Evolutionary conservation across 2,329 filamentous ascomycete species (phyloP).

Genomic region (Rachicladosporium sp.): DNA sequence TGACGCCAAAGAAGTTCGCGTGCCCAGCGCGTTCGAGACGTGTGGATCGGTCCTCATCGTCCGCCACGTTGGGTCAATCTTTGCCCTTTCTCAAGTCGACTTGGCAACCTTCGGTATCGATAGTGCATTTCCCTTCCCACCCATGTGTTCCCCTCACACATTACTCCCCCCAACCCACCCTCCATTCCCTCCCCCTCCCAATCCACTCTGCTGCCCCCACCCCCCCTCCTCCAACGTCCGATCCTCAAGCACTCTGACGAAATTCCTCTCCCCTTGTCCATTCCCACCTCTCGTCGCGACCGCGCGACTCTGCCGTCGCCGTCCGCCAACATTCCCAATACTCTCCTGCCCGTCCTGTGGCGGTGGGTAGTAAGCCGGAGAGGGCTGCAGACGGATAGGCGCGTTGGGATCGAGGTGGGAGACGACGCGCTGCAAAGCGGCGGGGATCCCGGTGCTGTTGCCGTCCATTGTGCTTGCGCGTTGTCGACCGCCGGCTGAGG

Average conservation of each 20-base stretch:
- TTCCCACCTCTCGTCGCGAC: conserved; percentile 34
- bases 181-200: conserved; percentile 1
- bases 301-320: conserved; percentile 53
- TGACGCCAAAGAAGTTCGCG: too few species aligned
- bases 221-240: conserved; percentile 76
- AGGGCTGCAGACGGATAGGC: conserved; percentile 86
- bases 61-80: too few species aligned
- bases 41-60: too few species aligned
- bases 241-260: conserved; percentile 90
- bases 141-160: conserved; percentile 1
- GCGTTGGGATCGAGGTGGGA: conserved; percentile 91
- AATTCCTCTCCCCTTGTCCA: conserved; percentile 55
- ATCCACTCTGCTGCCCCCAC: conserved; percentile 28
- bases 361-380: conserved; percentile 92
- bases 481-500: conserved; percentile 66
- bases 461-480: conserved; percentile 94
- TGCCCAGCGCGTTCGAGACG: too few species aligned
- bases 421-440: conserved; percentile 84
- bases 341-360: conserved; percentile 70
- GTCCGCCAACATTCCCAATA: conserved; percentile 53
- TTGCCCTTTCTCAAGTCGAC: too few species aligned
- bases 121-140: too few species aligned
- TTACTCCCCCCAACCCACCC: conserved; percentile 11
- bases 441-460: conserved; percentile 72
- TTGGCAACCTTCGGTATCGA: too few species aligned